phyloP scores from a whole-genome alignment of 768 basidiomycete genomes.

The Tephrocybe sp. region DNA sequence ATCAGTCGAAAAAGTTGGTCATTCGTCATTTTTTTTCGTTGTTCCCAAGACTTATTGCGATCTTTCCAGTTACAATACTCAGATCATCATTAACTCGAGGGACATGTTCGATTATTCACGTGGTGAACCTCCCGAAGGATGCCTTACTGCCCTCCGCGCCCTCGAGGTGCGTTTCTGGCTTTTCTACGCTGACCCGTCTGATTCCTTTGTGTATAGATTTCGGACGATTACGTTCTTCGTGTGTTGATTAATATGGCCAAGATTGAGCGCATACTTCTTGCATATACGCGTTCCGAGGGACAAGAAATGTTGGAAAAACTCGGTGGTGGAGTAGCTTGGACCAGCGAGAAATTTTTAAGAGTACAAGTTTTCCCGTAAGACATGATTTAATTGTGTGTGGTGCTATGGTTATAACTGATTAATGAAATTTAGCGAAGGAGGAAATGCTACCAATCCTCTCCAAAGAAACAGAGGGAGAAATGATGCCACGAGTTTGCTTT shows the following conservation, averaged over 20 bases:
- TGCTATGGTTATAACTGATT: not conserved
- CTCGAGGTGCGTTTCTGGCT: conserved; percentile 57
- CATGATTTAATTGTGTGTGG: not conserved
- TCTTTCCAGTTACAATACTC: conserved; percentile 36
- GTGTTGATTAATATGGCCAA: conserved; percentile 71
- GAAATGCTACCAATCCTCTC: conserved; percentile 49
- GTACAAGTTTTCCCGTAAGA: conserved; percentile 67
- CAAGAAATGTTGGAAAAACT: conserved; percentile 46
- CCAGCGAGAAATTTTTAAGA: conserved; percentile 51
- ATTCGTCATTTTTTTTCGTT: conserved; percentile 13
- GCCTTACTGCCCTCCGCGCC: conserved; percentile 77
- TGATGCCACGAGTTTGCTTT: conserved; percentile 44
- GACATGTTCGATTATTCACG: conserved; percentile 79
- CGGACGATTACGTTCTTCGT: conserved; percentile 71
- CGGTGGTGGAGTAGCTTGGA: conserved; percentile 59
- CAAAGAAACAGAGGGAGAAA: conserved; percentile 19
- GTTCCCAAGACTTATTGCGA: not conserved
- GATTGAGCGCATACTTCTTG: conserved; percentile 75
- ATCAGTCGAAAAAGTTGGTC: conserved; percentile 60
- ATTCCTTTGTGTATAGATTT: conserved; percentile 50
- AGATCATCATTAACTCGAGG: conserved; percentile 62
- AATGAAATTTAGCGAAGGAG: conserved; percentile 54
- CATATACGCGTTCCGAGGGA: conserved; percentile 59
- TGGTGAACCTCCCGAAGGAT: conserved; percentile 65
- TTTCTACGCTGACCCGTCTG: conserved; percentile 5